A percentile compares a stretch with the other conserved stretches of the same genome.
These are phyloP conservation scores for Triadica sebifera DNA, from an alignment of 345 rosid species.

Conservation along the genomic window DNA sequence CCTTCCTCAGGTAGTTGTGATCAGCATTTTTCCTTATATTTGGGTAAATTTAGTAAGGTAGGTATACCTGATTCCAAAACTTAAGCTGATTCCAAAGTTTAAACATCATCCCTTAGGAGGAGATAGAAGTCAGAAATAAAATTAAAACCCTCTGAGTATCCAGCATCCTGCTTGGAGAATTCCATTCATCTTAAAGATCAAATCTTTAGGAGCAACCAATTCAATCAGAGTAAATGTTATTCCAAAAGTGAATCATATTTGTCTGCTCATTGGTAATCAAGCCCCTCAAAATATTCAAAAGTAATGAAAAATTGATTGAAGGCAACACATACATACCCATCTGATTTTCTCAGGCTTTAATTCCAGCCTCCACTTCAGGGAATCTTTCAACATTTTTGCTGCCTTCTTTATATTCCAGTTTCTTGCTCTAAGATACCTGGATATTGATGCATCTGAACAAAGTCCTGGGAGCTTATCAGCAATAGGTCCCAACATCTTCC, in stretches of 20 bases:
- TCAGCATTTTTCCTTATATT: too few relatives aligned
- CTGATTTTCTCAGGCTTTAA: constrained; percentile 68
- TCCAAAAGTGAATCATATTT: neutral
- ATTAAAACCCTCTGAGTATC: neutral
- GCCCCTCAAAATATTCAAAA: constrained; percentile 6
- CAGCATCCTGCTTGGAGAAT: neutral
- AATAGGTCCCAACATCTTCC: constrained; percentile 52
- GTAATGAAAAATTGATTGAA: neutral
- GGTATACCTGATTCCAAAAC: neutral
- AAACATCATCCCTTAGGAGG: neutral
- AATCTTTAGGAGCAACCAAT: neutral
- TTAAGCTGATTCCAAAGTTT: neutral
- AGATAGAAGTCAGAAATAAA: neutral
- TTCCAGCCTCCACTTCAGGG: constrained; percentile 60
- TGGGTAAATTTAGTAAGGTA: too few relatives aligned
- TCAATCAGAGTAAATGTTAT: neutral
- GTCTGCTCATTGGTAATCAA: neutral
- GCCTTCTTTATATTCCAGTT: constrained; percentile 69
- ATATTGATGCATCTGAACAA: constrained; percentile 57
- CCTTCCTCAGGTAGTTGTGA: too few relatives aligned
- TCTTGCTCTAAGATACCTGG: constrained; percentile 63
- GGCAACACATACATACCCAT: constrained; percentile 47
- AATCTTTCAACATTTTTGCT: constrained; percentile 64
- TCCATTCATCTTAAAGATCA: neutral
- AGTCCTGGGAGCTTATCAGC: constrained; percentile 49